A percentile compares a stretch with the other conserved stretches of the same genome.
These are phyloP conservation scores for Trametes sp. DNA, from an alignment of 1,284 basidiomycete genomes.

Conservation along the genomic window DNA sequence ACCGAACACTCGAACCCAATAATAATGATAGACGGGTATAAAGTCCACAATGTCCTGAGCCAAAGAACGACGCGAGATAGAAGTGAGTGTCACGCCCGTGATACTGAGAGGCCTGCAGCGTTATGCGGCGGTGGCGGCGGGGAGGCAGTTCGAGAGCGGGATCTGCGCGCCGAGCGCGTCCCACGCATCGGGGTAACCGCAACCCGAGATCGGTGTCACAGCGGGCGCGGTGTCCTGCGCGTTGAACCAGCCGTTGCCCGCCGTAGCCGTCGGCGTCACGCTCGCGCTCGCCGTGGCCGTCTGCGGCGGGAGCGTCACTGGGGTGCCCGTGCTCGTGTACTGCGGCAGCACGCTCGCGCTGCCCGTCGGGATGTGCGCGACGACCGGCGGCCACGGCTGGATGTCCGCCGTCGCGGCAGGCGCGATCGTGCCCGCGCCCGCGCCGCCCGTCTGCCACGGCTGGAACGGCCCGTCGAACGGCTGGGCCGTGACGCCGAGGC, in stretches of 20 bases:
- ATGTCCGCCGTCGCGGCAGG: slow-evolving; percentile 55
- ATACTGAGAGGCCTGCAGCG: background rate
- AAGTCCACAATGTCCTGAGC: background rate
- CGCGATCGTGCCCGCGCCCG: slow-evolving; percentile 68
- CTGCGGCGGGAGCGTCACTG: slow-evolving; percentile 65
- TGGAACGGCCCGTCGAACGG: slow-evolving; percentile 66
- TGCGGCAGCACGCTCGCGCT: slow-evolving; percentile 59
- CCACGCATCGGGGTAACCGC: slow-evolving; percentile 69
- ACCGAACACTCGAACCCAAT: background rate
- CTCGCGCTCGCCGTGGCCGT: slow-evolving; percentile 56
- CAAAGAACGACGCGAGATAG: slow-evolving; percentile 13
- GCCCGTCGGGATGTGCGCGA: slow-evolving; percentile 51
- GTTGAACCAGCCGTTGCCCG: slow-evolving; percentile 80
- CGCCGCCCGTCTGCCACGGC: slow-evolving; percentile 83
- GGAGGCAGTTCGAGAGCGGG: slow-evolving; percentile 34
- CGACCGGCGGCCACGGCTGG: slow-evolving; percentile 64
- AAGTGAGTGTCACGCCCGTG: background rate
- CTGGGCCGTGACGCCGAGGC: slow-evolving; percentile 53
- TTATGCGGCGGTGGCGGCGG: slow-evolving; percentile 4
- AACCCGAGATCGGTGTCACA: slow-evolving; percentile 66
- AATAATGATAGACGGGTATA: slow-evolving; percentile 2
- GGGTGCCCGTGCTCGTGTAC: slow-evolving; percentile 74
- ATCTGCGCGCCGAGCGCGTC: slow-evolving; percentile 32
- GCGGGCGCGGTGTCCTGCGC: slow-evolving; percentile 58
- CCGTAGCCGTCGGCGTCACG: slow-evolving; percentile 53